A percentile compares a stretch with the other conserved stretches of the same genome.
Conservation (phyloP, 2,329 filamentous ascomycete genomes). For the Fusarium sambucinum region DNA sequence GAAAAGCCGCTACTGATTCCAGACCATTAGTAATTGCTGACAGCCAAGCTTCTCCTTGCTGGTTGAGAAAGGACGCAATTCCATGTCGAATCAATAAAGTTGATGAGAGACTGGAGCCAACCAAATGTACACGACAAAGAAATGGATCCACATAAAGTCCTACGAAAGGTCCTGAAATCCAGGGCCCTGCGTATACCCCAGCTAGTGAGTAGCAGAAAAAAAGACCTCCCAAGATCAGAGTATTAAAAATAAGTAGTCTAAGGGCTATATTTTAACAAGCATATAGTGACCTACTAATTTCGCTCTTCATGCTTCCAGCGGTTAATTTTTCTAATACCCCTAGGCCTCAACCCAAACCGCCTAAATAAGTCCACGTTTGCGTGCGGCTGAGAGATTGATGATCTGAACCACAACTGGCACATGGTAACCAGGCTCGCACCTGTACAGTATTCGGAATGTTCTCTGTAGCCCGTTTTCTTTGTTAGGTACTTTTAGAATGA, state of each 20-base stretch:
- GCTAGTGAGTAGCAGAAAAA: no score
- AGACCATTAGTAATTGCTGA: not conserved
- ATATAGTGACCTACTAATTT: no score
- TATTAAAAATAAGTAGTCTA: no score
- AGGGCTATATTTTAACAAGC: no score
- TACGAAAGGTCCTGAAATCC: constrained; percentile 24
- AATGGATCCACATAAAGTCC: constrained; percentile 19
- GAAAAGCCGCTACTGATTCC: not conserved
- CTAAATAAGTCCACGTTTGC: not conserved
- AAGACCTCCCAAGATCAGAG: no score
- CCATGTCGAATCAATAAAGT: not conserved
- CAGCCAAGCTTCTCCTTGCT: constrained; percentile 4
- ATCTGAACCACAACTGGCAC: not conserved
- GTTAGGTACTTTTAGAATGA: not conserved
- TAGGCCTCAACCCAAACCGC: not conserved
- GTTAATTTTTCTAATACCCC: no score
- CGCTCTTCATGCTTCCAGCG: no score
- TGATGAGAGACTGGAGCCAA: not conserved
- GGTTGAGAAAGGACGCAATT: constrained; percentile 2
- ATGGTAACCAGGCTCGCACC: constrained; percentile 3
- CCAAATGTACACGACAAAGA: constrained; percentile 7
- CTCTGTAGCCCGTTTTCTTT: not conserved
- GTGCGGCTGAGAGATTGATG: constrained; percentile 1
- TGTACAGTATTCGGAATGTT: not conserved
- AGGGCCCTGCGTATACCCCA: no score